A percentile compares a stretch with the other conserved stretches of the same genome.
Conservation (phyloP, 805 yeast genomes). For the Trichomonascus vanleenenianus region DNA sequence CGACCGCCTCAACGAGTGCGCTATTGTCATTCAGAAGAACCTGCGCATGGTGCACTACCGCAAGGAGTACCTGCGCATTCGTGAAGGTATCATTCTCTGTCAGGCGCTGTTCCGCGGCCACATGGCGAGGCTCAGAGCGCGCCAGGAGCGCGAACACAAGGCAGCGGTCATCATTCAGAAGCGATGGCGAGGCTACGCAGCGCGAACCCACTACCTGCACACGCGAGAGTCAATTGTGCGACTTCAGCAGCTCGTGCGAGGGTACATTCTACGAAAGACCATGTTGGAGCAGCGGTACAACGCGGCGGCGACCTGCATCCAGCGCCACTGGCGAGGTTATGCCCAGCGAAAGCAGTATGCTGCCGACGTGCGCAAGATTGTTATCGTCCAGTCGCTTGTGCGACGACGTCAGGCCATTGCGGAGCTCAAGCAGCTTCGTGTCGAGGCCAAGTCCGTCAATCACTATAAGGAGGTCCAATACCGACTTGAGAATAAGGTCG, state of each 20-base stretch:
- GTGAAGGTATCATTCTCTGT: constrained; percentile 43
- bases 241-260: constrained; percentile 53
- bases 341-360: constrained; percentile 48
- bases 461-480: constrained; percentile 88
- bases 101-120: constrained; percentile 64
- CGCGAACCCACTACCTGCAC: constrained; percentile 47
- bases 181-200: constrained; percentile 34
- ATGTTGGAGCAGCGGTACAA: constrained; percentile 43
- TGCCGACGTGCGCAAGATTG: constrained; percentile 45
- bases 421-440: constrained; percentile 55
- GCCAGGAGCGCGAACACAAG: constrained; percentile 38
- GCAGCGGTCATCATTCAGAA: constrained; percentile 73
- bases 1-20: constrained; percentile 68
- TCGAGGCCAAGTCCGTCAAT: constrained; percentile 88
- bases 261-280: constrained; percentile 43
- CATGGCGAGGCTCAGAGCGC: constrained; percentile 48
- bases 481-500: constrained; percentile 93
- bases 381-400: constrained; percentile 66
- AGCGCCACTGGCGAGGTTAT: constrained; percentile 64
- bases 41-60: constrained; percentile 60
- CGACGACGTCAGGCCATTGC: constrained; percentile 69
- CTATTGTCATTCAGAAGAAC: constrained; percentile 78
- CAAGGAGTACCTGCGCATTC: constrained; percentile 47
- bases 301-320: constrained; percentile 63
- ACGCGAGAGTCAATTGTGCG: constrained; percentile 44